Base-by-base conservation (phyloP, 768 basidiomycete species). In the Macrocybe gigantea region DNA sequence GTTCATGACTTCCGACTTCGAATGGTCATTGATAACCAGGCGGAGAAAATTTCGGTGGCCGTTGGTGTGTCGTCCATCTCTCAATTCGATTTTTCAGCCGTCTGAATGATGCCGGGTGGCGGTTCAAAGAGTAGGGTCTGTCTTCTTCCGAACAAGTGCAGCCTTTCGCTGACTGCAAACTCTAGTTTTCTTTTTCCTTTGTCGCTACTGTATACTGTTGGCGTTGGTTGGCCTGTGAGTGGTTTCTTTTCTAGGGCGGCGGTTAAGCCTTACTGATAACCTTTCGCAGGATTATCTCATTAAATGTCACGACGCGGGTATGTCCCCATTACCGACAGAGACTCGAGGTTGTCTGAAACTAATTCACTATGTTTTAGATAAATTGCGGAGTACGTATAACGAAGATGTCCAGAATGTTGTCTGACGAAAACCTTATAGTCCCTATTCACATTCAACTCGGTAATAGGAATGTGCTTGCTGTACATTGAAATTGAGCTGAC, bases 121-220 rank as follows among this genome's bases (percentile, higher is more conserved):
- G 22, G 22, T 22, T 22, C 22, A 22, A 22, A 22, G 22, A 22
- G 22, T 22, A 22, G 22, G 22, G 22, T 22, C 22, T 22, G 22
- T 22, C 22, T 22, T 4, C 22, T 22, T 22, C 22, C 4, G 22
- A 22, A 22, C 22, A 22, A 22, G 22, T 22, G 22, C 22, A 41
- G 42, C 31, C 29, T 44, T 5, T 7, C 14, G 29, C 13, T 32
- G 8, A 32, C 32, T 32, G 11, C 32, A 33, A 54, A 51, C 29
- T 10, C 29, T 38, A 69, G 83, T 78, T 22, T 80, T 83, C 51
- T 83, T 83, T 59, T 85, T 88, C 60, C 65, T 83, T 22, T 82
- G 79, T 59, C 79, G 85, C 50, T 87, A 87, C 60, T 83, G 80
- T 61, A 79, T 86, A 71, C 56, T 87, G n/a, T 68, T 78, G 48